phyloP scores from a whole-genome alignment of 2,329 filamentous ascomycete species.

The Paecilomyces niveus region DNA sequence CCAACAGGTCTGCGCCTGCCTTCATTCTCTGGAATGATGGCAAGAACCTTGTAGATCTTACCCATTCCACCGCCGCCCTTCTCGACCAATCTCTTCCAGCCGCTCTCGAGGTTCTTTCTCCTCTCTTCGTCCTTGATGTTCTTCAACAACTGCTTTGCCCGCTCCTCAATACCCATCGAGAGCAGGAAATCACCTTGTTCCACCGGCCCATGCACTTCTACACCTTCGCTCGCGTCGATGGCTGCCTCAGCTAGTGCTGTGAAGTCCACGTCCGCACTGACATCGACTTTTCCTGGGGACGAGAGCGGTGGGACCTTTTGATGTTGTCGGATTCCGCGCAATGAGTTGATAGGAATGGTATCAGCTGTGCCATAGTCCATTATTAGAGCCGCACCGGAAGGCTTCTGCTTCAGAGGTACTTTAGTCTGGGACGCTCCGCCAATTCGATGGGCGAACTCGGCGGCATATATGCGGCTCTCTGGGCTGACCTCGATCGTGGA shows the following conservation, averaged over 20 bases:
- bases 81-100: conserved; percentile 80
- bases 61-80: conserved; percentile 81
- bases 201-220: conserved; percentile 90
- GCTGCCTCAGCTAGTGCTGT: conserved; percentile 76
- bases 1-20: conserved; percentile 74
- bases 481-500: conserved; percentile 86
- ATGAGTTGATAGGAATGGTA: conserved; percentile 76
- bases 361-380: conserved; percentile 83
- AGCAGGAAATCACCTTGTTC: conserved; percentile 75
- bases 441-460: conserved; percentile 77
- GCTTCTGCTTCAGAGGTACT: conserved; percentile 47
- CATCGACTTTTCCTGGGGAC: conserved; percentile 73
- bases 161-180: conserved; percentile 73
- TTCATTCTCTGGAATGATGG: conserved; percentile 75
- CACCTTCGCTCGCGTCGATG: conserved; percentile 62
- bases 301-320: conserved; percentile 69
- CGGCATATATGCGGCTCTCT: conserved; percentile 70
- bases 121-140: conserved; percentile 43
- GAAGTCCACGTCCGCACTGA: conserved; percentile 93
- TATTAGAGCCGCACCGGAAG: conserved; percentile 84
- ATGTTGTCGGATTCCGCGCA: conserved; percentile 81
- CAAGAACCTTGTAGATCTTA: conserved; percentile 86
- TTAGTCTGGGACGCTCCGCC: conserved; percentile 53
- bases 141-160: conserved; percentile 61
- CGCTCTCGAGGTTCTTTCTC: conserved; percentile 58